A percentile compares a stretch with the other conserved stretches of the same genome.
Conservation (phyloP, 140 eudicot genomes). For the Stevia rebaudiana region DNA sequence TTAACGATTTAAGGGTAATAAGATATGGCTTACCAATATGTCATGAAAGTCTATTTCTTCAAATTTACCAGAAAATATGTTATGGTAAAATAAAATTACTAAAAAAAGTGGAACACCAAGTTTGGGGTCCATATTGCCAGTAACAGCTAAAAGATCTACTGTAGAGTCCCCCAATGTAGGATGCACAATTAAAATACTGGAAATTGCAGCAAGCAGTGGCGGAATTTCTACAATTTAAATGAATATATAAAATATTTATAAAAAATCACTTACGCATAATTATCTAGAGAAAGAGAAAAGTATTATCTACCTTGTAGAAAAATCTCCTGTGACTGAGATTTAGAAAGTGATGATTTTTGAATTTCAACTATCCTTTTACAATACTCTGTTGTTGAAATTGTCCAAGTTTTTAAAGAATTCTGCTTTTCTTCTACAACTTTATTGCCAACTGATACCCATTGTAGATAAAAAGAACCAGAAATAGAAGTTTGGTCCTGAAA, state of each 20-base stretch:
- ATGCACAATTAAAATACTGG: slow-evolving; percentile 62
- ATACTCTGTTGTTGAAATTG: slow-evolving; percentile 37
- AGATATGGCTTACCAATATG: slow-evolving; percentile 50
- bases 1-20: slow-evolving; percentile 10
- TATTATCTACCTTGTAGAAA: slow-evolving; percentile 46
- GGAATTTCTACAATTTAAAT: slow-evolving; percentile 62
- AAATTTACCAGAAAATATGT: slow-evolving; percentile 39
- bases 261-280: slow-evolving; percentile 11
- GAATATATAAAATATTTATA: slow-evolving; percentile 9
- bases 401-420: slow-evolving; percentile 39
- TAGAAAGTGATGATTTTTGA: slow-evolving; percentile 38
- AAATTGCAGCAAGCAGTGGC: slow-evolving; percentile 52
- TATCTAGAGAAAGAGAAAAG: background rate
- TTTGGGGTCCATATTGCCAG: slow-evolving; percentile 58
- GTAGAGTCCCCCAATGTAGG: slow-evolving; percentile 50
- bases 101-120: slow-evolving; percentile 79
- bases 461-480: slow-evolving; percentile 37
- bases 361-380: slow-evolving; percentile 37
- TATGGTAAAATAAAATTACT: slow-evolving; percentile 58
- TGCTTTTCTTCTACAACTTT: slow-evolving; percentile 24
- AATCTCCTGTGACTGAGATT: slow-evolving; percentile 39
- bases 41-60: slow-evolving; percentile 38
- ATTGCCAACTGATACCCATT: slow-evolving; percentile 25
- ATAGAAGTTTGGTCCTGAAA: slow-evolving; percentile 54
- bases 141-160: slow-evolving; percentile 57